Percentiles rank a stretch among this genome's conserved stretches.
Evolutionary conservation across 2,329 filamentous ascomycete species (phyloP).

Genomic region (Phoma sp.): DNA sequence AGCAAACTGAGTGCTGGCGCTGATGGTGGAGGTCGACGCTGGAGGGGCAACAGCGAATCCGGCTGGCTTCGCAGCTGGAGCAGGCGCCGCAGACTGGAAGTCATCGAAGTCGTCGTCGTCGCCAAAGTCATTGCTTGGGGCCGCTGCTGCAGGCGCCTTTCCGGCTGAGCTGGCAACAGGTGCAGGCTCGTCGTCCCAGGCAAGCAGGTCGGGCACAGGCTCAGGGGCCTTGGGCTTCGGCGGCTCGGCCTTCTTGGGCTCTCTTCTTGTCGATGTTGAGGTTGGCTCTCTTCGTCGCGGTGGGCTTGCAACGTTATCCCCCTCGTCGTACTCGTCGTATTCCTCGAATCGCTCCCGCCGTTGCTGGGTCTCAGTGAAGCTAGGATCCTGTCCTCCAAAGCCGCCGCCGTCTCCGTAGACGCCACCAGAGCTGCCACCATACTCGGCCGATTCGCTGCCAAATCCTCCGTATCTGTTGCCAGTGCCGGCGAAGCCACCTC

Average conservation of each 20-base stretch:
- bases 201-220: conserved; percentile 90
- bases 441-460: conserved; percentile 67
- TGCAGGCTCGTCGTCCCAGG: conserved; percentile 79
- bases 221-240: conserved; percentile 74
- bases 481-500: conserved; percentile 53
- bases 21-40: conserved; percentile 54
- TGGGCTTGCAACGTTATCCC: conserved; percentile 55
- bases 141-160: conserved; percentile 48
- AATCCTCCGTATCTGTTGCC: conserved; percentile 83
- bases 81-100: conserved; percentile 80
- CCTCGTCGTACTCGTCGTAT: conserved; percentile 95
- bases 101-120: conserved; percentile 96
- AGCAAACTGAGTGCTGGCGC: conserved; percentile 72
- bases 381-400: conserved; percentile 74
- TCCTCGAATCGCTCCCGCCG: conserved; percentile 86
- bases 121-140: conserved; percentile 51
- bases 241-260: conserved; percentile 67
- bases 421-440: conserved; percentile 71
- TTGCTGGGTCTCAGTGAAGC: conserved; percentile 70
- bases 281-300: conserved; percentile 59
- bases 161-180: conserved; percentile 55
- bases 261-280: conserved; percentile 42
- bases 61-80: conserved; percentile 66
- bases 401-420: conserved; percentile 97
- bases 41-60: conserved; percentile 52